phyloP scores from a whole-genome alignment of 2,329 filamentous ascomycete species.

The Blastomyces emzantsi region DNA sequence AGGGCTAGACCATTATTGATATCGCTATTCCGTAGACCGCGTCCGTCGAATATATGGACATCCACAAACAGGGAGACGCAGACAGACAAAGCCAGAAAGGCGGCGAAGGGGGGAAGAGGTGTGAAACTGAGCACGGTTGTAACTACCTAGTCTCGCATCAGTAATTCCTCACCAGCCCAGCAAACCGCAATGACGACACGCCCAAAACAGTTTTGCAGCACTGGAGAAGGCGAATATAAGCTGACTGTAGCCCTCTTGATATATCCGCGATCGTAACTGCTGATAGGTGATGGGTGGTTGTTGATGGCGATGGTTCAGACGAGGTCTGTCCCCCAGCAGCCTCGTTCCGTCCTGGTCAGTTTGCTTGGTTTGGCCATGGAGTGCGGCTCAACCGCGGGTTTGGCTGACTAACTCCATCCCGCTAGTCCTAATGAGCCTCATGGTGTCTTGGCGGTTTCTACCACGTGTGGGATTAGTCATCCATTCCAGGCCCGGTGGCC shows the following conservation, averaged over 20 bases:
- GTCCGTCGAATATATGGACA: not conserved
- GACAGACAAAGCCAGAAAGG: not conserved
- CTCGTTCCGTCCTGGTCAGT: not conserved
- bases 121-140: not conserved
- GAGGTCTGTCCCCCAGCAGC: not conserved
- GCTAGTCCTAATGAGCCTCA: not conserved
- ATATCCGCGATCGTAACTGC: not conserved
- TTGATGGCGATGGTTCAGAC: not conserved
- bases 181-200: not conserved
- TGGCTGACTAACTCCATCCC: not conserved
- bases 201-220: not conserved
- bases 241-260: not conserved
- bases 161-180: not conserved
- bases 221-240: not conserved
- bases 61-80: not conserved
- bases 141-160: not conserved
- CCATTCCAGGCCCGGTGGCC: too few species aligned
- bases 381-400: slow-evolving; percentile 1
- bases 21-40: not conserved
- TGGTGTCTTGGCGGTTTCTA: too few species aligned
- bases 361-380: not conserved
- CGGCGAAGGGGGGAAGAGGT: not conserved
- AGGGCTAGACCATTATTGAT: not conserved
- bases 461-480: too few species aligned
- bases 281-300: not conserved